Percentiles rank a stretch among this genome's conserved stretches.
Evolutionary conservation across 2,329 filamentous ascomycete species (phyloP).

Genomic region (Trichophyton verrucosum): DNA sequence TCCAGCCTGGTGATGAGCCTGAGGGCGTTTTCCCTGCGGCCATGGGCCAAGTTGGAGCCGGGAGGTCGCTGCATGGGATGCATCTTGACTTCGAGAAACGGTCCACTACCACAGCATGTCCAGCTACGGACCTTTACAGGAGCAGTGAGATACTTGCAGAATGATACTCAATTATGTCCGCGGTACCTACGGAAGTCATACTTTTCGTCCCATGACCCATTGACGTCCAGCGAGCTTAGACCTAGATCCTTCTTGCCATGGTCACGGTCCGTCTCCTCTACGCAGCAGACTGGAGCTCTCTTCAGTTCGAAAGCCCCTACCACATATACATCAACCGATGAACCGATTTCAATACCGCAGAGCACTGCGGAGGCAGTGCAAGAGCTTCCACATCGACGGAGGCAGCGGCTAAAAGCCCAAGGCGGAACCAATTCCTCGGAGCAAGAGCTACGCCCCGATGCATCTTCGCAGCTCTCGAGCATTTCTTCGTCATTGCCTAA

Average conservation of each 20-base stretch:
- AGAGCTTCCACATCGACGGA: constrained; percentile 32
- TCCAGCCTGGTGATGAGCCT: constrained; percentile 22
- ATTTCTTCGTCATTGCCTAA: constrained; percentile 45
- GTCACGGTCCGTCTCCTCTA: constrained; percentile 15
- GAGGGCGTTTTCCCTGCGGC: constrained; percentile 26
- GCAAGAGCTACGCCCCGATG: constrained; percentile 42
- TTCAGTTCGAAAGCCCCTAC: constrained; percentile 13
- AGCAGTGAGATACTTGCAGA: constrained; percentile 21
- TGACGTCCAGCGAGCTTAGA: constrained; percentile 12
- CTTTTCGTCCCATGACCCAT: constrained; percentile 26
- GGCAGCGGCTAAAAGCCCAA: constrained; percentile 30
- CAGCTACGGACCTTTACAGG: constrained; percentile 22
- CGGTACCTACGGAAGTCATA: constrained; percentile 26
- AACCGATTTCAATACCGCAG: background rate
- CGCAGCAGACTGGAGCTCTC: constrained; percentile 16
- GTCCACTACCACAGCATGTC: constrained; percentile 13
- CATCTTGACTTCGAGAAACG: constrained; percentile 19
- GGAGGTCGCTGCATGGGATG: constrained; percentile 25
- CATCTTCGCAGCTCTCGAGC: constrained; percentile 47
- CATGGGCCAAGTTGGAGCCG: constrained; percentile 21
- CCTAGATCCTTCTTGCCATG: constrained; percentile 18
- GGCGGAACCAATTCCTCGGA: constrained; percentile 20
- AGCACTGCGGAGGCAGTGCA: constrained; percentile 9
- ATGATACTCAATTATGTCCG: constrained; percentile 18
- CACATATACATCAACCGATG: background rate